Base-by-base conservation (phyloP, 2,329 filamentous ascomycete species). In the Dendryphion nanum region DNA sequence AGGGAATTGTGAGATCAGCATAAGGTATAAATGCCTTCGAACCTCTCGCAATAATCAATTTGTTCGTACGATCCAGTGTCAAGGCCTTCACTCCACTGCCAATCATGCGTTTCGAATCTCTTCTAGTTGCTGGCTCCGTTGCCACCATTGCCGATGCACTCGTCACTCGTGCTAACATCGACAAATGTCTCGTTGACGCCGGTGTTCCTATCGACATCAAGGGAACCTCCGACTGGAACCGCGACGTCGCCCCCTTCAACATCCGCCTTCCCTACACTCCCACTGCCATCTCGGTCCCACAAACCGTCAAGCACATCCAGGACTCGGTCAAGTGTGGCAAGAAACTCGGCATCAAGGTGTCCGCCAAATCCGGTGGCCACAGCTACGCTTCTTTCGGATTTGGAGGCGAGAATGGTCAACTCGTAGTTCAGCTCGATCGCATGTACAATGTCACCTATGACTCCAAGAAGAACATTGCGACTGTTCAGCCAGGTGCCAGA, bases 301-400 rank as follows among this genome's bases (percentile, higher is more conserved):
- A 63, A 4, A 73, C 59, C 0, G 63, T 70, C 4, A 50, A 71
- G 6, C 73, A 81, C 35, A 72, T 81, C 4, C 68, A 75, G 1
- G 68, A 53, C 3, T 71, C 77, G 13, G 67, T 82, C 30, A 73
- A 73, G 40, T 82, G 78, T 50, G 79, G 78, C 1, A 66, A 55
- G 1, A 44, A 67, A n/a, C 64, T 68, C 40, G 62, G 63, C 5
- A 59, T 26, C 23, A 2, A 26, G 23, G 23, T 26, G 10, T n/a
- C 10, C 10, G 10, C 23, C 23, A 26, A n/a, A 26, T 8, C 23
- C n/a, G 23, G 23, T 10, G 23, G 23, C 10, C 23, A 26, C 23
- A 10, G 10, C 10, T 26, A 26, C n/a, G 23, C 23, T 10, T 8
- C 10, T 10, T 26, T 10, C n/a, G n/a, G 23, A 8, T 10, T n/a